phyloP scores from a whole-genome alignment of 805 yeast genomes.

The Wickerhamomyces chambardii region DNA sequence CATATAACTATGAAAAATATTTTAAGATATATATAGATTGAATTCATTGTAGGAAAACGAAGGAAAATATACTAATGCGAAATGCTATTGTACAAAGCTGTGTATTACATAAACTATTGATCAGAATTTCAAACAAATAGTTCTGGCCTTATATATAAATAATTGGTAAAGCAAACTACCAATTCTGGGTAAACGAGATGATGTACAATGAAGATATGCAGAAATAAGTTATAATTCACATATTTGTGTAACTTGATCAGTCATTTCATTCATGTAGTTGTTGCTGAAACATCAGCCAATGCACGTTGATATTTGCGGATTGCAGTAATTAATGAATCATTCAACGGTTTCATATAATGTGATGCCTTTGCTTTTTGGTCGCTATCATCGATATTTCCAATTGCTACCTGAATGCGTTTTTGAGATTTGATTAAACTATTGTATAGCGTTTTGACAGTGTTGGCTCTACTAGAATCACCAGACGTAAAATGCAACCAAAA shows the following conservation, averaged over 20 bases:
- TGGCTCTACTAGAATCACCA: conserved; percentile 35
- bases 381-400: conserved; percentile 19
- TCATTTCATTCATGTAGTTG: too few relatives aligned
- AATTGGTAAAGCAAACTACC: too few relatives aligned
- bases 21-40: too few relatives aligned
- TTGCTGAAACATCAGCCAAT: conserved; percentile 1
- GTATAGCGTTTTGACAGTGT: conserved; percentile 34
- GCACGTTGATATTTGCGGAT: conserved; percentile 34
- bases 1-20: too few relatives aligned
- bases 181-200: too few relatives aligned
- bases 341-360: conserved; percentile 33
- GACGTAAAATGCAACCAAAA: conserved; percentile 60
- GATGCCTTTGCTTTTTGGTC: conserved; percentile 17
- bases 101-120: too few relatives aligned
- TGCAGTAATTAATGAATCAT: conserved; percentile 36
- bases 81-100: too few relatives aligned
- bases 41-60: too few relatives aligned
- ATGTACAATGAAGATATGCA: too few relatives aligned
- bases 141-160: too few relatives aligned
- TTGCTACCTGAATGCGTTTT: conserved; percentile 31
- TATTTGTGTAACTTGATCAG: background rate
- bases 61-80: too few relatives aligned
- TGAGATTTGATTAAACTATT: conserved; percentile 39
- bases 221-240: conserved; percentile 11
- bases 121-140: too few relatives aligned